phyloP scores from a whole-genome alignment of 129 eudicot genomes.

The Centrapalus pauciflorus region DNA sequence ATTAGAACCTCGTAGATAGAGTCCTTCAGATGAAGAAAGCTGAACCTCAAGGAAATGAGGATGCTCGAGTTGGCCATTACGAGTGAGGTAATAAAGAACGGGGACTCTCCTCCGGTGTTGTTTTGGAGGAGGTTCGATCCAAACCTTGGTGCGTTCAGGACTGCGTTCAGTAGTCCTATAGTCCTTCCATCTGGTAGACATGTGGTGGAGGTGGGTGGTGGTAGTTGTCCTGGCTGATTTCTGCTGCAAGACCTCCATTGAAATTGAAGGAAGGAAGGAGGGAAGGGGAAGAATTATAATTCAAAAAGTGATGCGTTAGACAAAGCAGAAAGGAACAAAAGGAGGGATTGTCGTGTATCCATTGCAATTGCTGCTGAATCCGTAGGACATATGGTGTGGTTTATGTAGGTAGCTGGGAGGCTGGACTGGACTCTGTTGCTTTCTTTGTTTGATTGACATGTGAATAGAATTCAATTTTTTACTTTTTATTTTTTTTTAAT shows the following conservation, averaged over 20 bases:
- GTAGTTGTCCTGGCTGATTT: constrained; percentile 20
- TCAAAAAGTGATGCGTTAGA: constrained; percentile 50
- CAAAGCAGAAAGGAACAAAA: constrained; percentile 41
- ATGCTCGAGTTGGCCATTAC: constrained; percentile 86
- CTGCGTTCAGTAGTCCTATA: constrained; percentile 29
- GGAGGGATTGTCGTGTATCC: constrained; percentile 25
- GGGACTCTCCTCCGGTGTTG: constrained; percentile 41
- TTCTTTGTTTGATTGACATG: constrained; percentile 26
- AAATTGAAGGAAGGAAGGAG: constrained; percentile 13
- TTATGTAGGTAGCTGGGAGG: constrained; percentile 18
- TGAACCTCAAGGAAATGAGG: constrained; percentile 91
- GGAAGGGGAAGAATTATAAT: constrained; percentile 26
- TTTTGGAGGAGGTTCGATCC: constrained; percentile 49
- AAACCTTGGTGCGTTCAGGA: constrained; percentile 58
- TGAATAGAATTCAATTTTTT: not conserved
- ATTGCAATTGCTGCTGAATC: not conserved
- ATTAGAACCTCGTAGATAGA: constrained; percentile 56
- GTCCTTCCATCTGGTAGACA: constrained; percentile 29
- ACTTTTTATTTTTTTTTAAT: not conserved
- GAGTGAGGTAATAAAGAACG: constrained; percentile 66
- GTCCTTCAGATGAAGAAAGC: constrained; percentile 59
- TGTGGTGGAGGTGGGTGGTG: constrained; percentile 26
- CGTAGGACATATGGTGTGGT: constrained; percentile 21
- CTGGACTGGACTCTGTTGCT: not conserved
- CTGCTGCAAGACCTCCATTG: constrained; percentile 17